Base-by-base conservation (phyloP, 257 asterid species). In the Solanum tarijense region DNA sequence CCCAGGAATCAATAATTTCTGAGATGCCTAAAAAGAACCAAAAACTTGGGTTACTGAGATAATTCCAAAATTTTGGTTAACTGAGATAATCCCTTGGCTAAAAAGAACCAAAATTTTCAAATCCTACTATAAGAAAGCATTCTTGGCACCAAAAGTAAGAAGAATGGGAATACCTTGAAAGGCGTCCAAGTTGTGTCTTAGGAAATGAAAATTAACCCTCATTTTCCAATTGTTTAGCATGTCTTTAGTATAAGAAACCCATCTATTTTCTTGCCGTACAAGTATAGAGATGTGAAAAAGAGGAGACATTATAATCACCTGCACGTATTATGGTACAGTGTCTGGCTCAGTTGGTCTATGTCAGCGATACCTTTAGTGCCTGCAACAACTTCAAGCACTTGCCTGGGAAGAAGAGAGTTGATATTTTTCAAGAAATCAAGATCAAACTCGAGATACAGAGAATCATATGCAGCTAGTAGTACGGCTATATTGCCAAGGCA, bases 311-410 rank as follows among this genome's bases (percentile, higher is more conserved):
- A 9, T 10, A 87, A 35, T 68, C 85, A 96, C 98, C 98, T 96
- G 97, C 98, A 95, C 48, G 98, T 96, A 89, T 96, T 97, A 83
- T 94, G 96, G 92, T 95, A 96, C 85, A 97, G 52, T 71, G 96
- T 94, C 89, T 93, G 92, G 93, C 99, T 90, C 90, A 96, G 91
- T 88, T 94, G 95, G 83, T 92, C 95, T 4, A 96, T 68, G 89
- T 97, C 96, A 83, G 92, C 85, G 76, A 93, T 91, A 82, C 98
- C 98, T 92, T 95, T 94, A 90, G 98, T 93, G 83, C 98, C 99
- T 86, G 95, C 98, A 46, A 97, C 96, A 88, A 95, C 99, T 91
- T 97, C 99, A 81, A 97, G 98, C 21, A 96, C 98, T 94, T 97
- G 99, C 91, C 98, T 96, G 91, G 86, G 60, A 87, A 83, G 25